These are phyloP conservation scores for Proliferodiscus dingleyae DNA, from an alignment of 2,329 filamentous ascomycete species.

Conservation along the genomic window DNA sequence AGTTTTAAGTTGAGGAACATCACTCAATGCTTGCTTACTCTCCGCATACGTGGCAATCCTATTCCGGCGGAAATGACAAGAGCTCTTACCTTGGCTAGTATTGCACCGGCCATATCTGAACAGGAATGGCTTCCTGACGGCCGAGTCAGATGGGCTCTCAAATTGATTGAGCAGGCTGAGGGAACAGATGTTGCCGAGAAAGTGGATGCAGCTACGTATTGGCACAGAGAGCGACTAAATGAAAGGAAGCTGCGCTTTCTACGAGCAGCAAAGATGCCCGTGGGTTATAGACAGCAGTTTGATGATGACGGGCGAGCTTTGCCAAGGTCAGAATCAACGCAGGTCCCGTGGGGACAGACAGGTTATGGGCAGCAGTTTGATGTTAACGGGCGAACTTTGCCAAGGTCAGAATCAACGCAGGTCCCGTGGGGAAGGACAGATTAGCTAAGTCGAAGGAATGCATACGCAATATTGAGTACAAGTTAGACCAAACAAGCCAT, in stretches of 20 bases:
- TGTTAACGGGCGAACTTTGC: background rate
- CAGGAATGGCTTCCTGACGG: constrained; percentile 16
- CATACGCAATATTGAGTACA: no score
- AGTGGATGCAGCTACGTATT: constrained; percentile 15
- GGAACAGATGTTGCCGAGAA: constrained; percentile 23
- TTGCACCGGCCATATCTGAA: constrained; percentile 19
- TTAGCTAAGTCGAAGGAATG: no score
- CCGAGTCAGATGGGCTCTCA: constrained; percentile 22
- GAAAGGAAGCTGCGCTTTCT: background rate
- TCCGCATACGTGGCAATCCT: constrained; percentile 19
- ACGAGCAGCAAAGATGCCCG: no score
- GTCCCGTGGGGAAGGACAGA: background rate
- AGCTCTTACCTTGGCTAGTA: constrained; percentile 18
- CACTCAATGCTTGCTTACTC: constrained; percentile 21
- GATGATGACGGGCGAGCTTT: background rate
- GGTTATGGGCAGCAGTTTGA: background rate
- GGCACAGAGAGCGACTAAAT: constrained; percentile 12
- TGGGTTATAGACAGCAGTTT: constrained; percentile 16
- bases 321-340: background rate
- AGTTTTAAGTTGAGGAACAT: constrained; percentile 24
- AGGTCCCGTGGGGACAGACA: background rate
- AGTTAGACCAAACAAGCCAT: no score
- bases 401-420: background rate
- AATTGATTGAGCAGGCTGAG: constrained; percentile 19
- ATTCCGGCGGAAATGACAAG: constrained; percentile 19